phyloP scores from a whole-genome alignment of 768 basidiomycete species.

The Filobasidium wieringae region DNA sequence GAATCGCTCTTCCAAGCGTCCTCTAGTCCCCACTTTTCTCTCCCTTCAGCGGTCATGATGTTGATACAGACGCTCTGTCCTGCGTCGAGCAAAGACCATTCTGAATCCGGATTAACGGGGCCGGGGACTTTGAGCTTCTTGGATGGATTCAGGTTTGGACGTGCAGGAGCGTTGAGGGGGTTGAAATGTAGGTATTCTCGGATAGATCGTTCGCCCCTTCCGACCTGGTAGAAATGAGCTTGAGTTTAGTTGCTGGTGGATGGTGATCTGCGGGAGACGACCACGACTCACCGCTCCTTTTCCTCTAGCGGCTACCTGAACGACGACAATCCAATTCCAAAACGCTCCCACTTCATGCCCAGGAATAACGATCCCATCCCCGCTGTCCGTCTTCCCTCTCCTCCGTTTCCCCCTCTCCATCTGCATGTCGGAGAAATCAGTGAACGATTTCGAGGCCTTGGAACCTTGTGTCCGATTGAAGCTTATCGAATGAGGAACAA shows the following conservation, averaged over 20 bases:
- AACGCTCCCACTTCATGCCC: slow-evolving; percentile 14
- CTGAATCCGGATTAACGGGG: slow-evolving; percentile 6
- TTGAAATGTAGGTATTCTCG: slow-evolving; percentile 2
- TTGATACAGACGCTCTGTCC: slow-evolving; percentile 22
- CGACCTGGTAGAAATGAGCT: slow-evolving; percentile 11
- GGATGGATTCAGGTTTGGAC: background rate
- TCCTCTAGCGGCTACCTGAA: slow-evolving; percentile 28
- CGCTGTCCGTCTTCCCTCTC: slow-evolving; percentile 10
- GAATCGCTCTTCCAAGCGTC: slow-evolving; percentile 26
- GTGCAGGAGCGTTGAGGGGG: slow-evolving; percentile 9
- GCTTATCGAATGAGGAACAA: slow-evolving; percentile 7
- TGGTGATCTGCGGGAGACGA: background rate
- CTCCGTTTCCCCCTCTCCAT: slow-evolving; percentile 6
- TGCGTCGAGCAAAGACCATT: slow-evolving; percentile 14
- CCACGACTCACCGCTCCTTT: slow-evolving; percentile 21
- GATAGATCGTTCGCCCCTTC: slow-evolving; percentile 23
- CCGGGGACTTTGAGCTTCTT: slow-evolving; percentile 1
- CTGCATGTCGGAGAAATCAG: background rate
- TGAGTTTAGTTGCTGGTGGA: background rate
- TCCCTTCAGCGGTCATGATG: slow-evolving; percentile 31
- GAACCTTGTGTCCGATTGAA: slow-evolving; percentile 4
- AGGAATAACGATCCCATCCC: slow-evolving; percentile 6
- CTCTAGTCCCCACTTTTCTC: slow-evolving; percentile 25
- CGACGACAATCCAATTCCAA: slow-evolving; percentile 32
- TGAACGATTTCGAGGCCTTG: background rate